These are phyloP conservation scores for Mycena galericulata DNA, from an alignment of 768 basidiomycete species.

Conservation along the genomic window DNA sequence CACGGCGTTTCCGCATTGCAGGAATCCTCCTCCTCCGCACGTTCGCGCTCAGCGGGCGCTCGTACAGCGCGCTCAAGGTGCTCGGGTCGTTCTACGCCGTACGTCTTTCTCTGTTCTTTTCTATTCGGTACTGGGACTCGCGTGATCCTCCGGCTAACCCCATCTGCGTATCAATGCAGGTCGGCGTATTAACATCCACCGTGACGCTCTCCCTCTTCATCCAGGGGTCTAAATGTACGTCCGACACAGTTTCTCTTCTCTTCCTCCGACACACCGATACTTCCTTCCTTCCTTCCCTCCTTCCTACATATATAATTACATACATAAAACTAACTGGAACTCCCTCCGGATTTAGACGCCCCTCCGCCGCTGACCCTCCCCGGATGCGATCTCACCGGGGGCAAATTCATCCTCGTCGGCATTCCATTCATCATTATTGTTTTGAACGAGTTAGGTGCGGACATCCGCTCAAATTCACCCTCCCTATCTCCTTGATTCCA, in stretches of 20 bases:
- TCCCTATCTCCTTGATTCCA: background rate
- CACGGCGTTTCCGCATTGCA: background rate
- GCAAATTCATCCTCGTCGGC: constrained; percentile 16
- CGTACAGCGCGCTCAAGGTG: background rate
- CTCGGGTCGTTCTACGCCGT: constrained; percentile 13
- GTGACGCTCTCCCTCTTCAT: background rate
- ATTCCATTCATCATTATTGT: constrained; percentile 26
- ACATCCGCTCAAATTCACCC: no score
- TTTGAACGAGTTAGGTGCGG: constrained; percentile 21
- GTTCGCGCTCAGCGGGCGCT: constrained; percentile 20
- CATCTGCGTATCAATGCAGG: background rate
- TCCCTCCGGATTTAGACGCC: background rate
- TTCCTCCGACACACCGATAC: no score
- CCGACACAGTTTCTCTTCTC: no score
- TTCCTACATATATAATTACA: no score
- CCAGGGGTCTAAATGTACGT: background rate
- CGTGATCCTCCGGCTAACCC: no score
- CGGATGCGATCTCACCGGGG: constrained; percentile 24
- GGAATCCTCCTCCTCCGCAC: constrained; percentile 29
- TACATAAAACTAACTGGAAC: background rate
- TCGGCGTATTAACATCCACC: background rate
- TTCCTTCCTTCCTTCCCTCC: background rate
- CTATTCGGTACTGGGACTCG: background rate
- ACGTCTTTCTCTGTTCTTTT: background rate
- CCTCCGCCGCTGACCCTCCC: background rate